Base-by-base conservation (phyloP, 345 rosid genomes). In the Noccaea caerulescens region DNA sequence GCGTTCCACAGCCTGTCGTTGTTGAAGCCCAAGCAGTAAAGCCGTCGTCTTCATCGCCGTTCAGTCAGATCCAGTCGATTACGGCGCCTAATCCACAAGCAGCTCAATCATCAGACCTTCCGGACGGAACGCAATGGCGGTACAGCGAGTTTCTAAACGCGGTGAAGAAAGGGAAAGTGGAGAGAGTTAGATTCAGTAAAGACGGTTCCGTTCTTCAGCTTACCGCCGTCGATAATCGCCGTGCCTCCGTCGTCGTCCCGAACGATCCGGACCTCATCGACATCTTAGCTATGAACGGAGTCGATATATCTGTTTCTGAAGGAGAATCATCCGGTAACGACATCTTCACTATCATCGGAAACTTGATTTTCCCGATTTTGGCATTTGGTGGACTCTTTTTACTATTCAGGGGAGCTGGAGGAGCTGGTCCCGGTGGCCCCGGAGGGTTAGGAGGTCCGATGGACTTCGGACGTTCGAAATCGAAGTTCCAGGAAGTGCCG, bases 401-500 rank as follows among this genome's bases (percentile, higher is more conserved):
- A 46, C 82, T 86, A 3, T 88, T 88, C 77, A 83, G 91, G 47
- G 77, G 88, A 51, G 81, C 83, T 30, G 52, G 53, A 0, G 96
- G 53, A 0, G 96, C 92, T 0, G 92, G 96, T 10, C 84, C 92
- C 0, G 96, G 92, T 1, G 96, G 96, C 1, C 91, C 96, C 9
- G 96, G 96, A 0, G 92, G 96, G 12, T 72, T 89, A 1, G 96
- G 96, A 4, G 96, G 96, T 41, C 96, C 96, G 0, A 87, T 89
- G 96, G 92, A 87, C 71, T 87, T 87, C 9, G 92, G 96, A 56
- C 65, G 92, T 7, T 89, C 90, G 47, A 87, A 89, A 53, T 87
- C 96, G 0, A 89, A 87, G 47, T 89, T 89, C 63, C 96, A 89
- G 41, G 96, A 89, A 81, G 89, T 89, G 10, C 96, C 96, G 13